These are phyloP conservation scores for Ophiocordyceps camponoti-rufipedis DNA, from an alignment of 2,329 filamentous ascomycete genomes.

Conservation along the genomic window DNA sequence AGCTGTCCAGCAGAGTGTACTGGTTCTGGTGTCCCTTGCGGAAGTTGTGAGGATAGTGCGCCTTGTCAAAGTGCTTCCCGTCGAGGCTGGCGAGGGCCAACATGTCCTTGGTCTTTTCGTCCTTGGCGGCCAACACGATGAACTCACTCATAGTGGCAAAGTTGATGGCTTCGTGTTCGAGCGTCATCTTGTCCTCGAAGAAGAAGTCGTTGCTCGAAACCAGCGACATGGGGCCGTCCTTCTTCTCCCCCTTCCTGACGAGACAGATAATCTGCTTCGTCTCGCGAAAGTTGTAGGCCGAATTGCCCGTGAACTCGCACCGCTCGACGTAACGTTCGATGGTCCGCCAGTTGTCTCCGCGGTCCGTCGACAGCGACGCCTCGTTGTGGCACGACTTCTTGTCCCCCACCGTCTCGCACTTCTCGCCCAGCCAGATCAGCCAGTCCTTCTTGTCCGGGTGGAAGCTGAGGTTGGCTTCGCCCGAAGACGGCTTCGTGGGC, in stretches of 20 bases:
- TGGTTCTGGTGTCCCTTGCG: slow-evolving; percentile 58
- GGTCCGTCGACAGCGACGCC: slow-evolving; percentile 62
- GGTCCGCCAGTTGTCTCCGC: slow-evolving; percentile 63
- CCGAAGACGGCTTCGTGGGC: slow-evolving; percentile 30
- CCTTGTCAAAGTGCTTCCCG: slow-evolving; percentile 63
- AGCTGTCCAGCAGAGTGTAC: slow-evolving; percentile 90
- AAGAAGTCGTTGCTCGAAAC: slow-evolving; percentile 69
- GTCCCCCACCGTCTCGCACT: slow-evolving; percentile 38
- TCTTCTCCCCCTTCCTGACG: slow-evolving; percentile 33
- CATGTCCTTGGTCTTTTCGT: slow-evolving; percentile 49
- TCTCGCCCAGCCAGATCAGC: slow-evolving; percentile 75
- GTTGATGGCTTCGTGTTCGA: slow-evolving; percentile 46
- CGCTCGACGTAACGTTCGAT: slow-evolving; percentile 57
- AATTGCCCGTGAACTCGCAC: slow-evolving; percentile 70
- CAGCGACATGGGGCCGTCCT: slow-evolving; percentile 46
- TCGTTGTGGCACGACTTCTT: slow-evolving; percentile 47
- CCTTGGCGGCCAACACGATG: slow-evolving; percentile 68
- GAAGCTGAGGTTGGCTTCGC: slow-evolving; percentile 43
- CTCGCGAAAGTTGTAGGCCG: slow-evolving; percentile 33
- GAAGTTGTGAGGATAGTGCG: slow-evolving; percentile 75
- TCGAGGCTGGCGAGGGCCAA: slow-evolving; percentile 73
- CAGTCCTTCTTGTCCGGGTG: slow-evolving; percentile 75
- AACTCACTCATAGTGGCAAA: slow-evolving; percentile 96
- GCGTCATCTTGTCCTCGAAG: slow-evolving; percentile 31
- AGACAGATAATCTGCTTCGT: slow-evolving; percentile 41